Percentiles rank a stretch among this genome's conserved stretches.
Conservation (phyloP, 495 filamentous ascomycete genomes). For the Staphylotrichum tortipilum region DNA sequence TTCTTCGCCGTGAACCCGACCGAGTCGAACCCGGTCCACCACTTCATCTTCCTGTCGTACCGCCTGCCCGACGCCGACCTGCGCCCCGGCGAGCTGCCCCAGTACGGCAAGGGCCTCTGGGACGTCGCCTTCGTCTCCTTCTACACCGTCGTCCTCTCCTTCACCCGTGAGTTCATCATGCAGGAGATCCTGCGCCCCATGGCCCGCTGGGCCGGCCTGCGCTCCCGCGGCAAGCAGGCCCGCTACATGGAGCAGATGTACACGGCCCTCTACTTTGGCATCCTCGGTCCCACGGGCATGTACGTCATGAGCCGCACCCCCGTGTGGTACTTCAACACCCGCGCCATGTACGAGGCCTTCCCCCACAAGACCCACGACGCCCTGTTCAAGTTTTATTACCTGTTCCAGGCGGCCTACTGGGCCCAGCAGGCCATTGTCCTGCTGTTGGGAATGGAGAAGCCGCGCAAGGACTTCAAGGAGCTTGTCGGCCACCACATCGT, state of each 20-base stretch:
- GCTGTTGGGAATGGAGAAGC: constrained; percentile 83
- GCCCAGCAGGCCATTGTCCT: constrained; percentile 90
- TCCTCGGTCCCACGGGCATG: constrained; percentile 79
- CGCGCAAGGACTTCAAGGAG: constrained; percentile 92
- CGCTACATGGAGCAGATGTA: constrained; percentile 98
- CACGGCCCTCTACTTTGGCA: constrained; percentile 86
- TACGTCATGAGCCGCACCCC: constrained; percentile 87
- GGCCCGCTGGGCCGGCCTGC: constrained; percentile 62
- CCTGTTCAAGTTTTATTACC: constrained; percentile 93
- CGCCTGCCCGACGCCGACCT: constrained; percentile 50
- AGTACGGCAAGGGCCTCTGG: constrained; percentile 83
- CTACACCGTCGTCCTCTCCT: constrained; percentile 81
- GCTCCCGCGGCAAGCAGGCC: constrained; percentile 66
- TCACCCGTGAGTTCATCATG: constrained; percentile 96
- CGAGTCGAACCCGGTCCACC: constrained; percentile 71
- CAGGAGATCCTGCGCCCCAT: constrained; percentile 78
- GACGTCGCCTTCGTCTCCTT: constrained; percentile 85
- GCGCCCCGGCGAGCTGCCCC: constrained; percentile 44
- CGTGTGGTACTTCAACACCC: constrained; percentile 97
- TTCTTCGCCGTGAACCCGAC: constrained; percentile 73
- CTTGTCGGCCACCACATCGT: constrained; percentile 91
- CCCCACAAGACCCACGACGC: constrained; percentile 79
- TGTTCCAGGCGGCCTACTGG: constrained; percentile 95
- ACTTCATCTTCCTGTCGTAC: constrained; percentile 92
- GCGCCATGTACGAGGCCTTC: constrained; percentile 82